Evolutionary conservation across 805 yeast species (phyloP).

Genomic region (Brettanomyces sp.): DNA sequence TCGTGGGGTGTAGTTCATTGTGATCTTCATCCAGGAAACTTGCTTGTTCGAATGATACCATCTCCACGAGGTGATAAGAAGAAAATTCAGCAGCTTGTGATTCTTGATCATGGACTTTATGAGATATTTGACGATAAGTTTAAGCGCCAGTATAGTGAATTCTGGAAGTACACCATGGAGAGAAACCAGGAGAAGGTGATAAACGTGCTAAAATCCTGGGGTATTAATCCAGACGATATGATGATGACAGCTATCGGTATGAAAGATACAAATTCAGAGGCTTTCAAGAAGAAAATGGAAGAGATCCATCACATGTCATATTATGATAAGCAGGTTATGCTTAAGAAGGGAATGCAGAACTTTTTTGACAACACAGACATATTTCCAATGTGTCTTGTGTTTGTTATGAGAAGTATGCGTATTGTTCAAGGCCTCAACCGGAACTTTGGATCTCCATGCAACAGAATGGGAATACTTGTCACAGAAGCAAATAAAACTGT

Average conservation of each 20-base stretch:
- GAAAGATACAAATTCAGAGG: slow-evolving; percentile 8
- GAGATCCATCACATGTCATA: slow-evolving; percentile 23
- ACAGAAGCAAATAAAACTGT: slow-evolving; percentile 35
- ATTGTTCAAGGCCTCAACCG: slow-evolving; percentile 66
- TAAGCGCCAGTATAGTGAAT: slow-evolving; percentile 43
- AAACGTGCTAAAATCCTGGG: slow-evolving; percentile 52
- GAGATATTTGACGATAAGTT: slow-evolving; percentile 43
- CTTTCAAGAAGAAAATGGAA: slow-evolving; percentile 25
- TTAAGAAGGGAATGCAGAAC: slow-evolving; percentile 39
- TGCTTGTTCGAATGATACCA: slow-evolving; percentile 37
- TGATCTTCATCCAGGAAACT: slow-evolving; percentile 78
- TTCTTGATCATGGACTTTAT: slow-evolving; percentile 71
- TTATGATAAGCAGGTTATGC: slow-evolving; percentile 32
- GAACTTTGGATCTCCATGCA: slow-evolving; percentile 62
- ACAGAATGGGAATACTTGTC: slow-evolving; percentile 56
- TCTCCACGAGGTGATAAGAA: not conserved
- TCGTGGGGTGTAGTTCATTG: slow-evolving; percentile 62
- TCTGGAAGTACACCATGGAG: slow-evolving; percentile 57
- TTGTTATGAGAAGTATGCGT: slow-evolving; percentile 62
- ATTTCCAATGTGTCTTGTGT: slow-evolving; percentile 59
- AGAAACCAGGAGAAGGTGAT: slow-evolving; percentile 39
- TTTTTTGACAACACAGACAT: slow-evolving; percentile 54
- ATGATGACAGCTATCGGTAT: slow-evolving; percentile 33
- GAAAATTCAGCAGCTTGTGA: slow-evolving; percentile 43
- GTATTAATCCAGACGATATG: slow-evolving; percentile 55